Conservation (phyloP, 352 stramenopile genomes). For the Globisporangium orthogonon region DNA sequence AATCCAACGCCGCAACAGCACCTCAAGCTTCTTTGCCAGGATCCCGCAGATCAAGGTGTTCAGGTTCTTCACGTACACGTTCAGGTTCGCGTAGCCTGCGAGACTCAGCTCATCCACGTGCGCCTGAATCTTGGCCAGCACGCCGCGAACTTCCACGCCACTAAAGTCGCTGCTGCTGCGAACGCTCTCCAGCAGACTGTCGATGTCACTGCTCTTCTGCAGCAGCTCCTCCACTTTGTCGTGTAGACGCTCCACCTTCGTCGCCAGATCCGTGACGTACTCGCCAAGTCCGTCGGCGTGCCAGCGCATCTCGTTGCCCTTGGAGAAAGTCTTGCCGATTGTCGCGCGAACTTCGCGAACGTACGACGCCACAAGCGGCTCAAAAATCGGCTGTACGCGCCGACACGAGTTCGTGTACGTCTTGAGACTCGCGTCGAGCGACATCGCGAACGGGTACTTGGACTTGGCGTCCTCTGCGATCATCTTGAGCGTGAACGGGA, state of each 20-base stretch:
- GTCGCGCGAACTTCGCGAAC: conserved; percentile 77
- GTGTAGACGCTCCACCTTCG: conserved; percentile 94
- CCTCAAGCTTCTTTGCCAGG: conserved; percentile 73
- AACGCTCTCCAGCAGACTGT: conserved; percentile 85
- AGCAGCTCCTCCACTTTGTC: conserved; percentile 97
- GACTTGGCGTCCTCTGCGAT: conserved; percentile 95
- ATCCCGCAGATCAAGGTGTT: conserved; percentile 86
- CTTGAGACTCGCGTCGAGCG: conserved; percentile 94
- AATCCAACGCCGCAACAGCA: conserved; percentile 61
- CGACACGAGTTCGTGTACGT: conserved; percentile 87
- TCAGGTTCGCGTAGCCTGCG: conserved; percentile 91
- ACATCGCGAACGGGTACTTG: conserved; percentile 97
- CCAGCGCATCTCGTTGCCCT: conserved; percentile 87
- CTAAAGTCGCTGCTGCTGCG: conserved; percentile 53
- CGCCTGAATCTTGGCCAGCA: conserved; percentile 88
- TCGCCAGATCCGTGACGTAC: conserved; percentile 85
- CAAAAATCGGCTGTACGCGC: conserved; percentile 82
- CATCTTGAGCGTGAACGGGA: conserved; percentile 94
- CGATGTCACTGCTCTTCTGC: conserved; percentile 90
- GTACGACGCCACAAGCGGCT: conserved; percentile 63
- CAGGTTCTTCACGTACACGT: conserved; percentile 89
- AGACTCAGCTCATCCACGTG: conserved; percentile 94
- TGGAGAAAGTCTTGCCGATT: conserved; percentile 87
- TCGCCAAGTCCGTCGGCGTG: conserved; percentile 83
- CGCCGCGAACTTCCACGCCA: conserved; percentile 31